Evolutionary conservation across 2,329 filamentous ascomycete species (phyloP), one percentile per base, ranked within the genome.

Genomic region (Calonectria leucothoes): DNA sequence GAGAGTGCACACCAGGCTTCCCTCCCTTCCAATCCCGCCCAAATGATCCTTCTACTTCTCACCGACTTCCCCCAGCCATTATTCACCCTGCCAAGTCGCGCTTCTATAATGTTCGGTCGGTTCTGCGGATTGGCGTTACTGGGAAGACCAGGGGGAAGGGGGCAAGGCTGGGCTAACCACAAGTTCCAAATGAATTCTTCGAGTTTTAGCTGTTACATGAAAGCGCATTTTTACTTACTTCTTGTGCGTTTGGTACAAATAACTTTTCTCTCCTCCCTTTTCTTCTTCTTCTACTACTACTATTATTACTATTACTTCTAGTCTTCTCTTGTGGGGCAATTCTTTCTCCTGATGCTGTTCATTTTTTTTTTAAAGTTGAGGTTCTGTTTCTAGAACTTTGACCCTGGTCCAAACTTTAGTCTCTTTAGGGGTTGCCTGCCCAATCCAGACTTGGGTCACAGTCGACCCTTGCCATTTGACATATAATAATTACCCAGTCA

Each of bases 111-210:
- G 71, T 77, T 73, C 72, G 65, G 71, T 75, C 75, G 77, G 74
- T 74, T 74, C 76, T 73, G 69, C 61, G 76, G 76, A 74, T 77
- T 74, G 78, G 78, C 78, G 78, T 80, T 80, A 73, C 71, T 69
- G 69, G 77, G 68, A 79, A 74, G 77, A 76, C 77, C 67, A 66
- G 71, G 33, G 42, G 37, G 49, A 63, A 67, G 69, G 71, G 33
- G 42, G 37, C 59, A 63, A 52, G 55, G 67, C 66, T 73, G 69
- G 76, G 71, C 71, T 73, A 77, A 73, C 70, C 64, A 72, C 71
- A 35, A 70, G 71, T 74, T 72, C 61, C 68, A 79, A 73, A 66
- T 76, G 65, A 71, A 69, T 71, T 74, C 69, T 66, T 74, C 71
- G 70, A 76, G 71, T 76, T 77, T 72, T 75, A 73, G 71, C 69